These are phyloP conservation scores for Wickerhamiella nectarea DNA, from an alignment of 805 yeast species.

Conservation along the genomic window DNA sequence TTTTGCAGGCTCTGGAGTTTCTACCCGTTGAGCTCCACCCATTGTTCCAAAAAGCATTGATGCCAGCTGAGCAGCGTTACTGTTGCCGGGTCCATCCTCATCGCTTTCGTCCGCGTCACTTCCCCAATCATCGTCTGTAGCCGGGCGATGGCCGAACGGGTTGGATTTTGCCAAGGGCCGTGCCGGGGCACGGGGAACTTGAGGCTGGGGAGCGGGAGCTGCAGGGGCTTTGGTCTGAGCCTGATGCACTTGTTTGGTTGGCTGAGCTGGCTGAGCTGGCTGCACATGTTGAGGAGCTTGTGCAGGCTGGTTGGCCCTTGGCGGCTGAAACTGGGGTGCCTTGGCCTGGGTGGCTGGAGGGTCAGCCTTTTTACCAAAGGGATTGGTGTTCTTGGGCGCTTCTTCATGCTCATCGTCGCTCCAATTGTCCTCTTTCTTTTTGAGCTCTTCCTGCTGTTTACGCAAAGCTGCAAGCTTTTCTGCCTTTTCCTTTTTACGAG, in stretches of 20 bases:
- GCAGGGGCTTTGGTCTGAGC: slow-evolving; percentile 9
- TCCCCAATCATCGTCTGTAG: slow-evolving; percentile 24
- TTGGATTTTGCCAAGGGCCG: not conserved
- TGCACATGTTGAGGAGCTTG: not conserved
- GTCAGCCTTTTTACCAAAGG: not conserved
- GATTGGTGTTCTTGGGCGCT: slow-evolving; percentile 3
- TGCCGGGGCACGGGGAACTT: slow-evolving; percentile 5
- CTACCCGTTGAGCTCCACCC: slow-evolving; percentile 19
- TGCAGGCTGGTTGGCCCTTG: not conserved
- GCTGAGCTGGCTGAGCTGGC: slow-evolving; percentile 5
- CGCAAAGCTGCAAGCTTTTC: slow-evolving; percentile 21
- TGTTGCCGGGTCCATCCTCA: slow-evolving; percentile 23
- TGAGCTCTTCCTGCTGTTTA: slow-evolving; percentile 19
- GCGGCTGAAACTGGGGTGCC: slow-evolving; percentile 1
- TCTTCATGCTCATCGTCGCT: slow-evolving; percentile 19
- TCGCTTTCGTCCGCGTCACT: slow-evolving; percentile 26
- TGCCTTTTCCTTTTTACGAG: slow-evolving; percentile 23
- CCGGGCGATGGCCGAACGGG: slow-evolving; percentile 12
- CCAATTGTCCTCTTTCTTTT: slow-evolving; percentile 21
- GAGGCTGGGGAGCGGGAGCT: slow-evolving; percentile 6
- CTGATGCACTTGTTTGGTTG: no score
- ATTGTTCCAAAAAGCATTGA: slow-evolving; percentile 32
- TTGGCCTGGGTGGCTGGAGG: slow-evolving; percentile 13
- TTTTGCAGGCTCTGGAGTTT: slow-evolving; percentile 10
- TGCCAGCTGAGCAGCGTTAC: slow-evolving; percentile 31